These are phyloP conservation scores for Fusarium camptoceras DNA, from an alignment of 2,329 filamentous ascomycete genomes.

Conservation along the genomic window DNA sequence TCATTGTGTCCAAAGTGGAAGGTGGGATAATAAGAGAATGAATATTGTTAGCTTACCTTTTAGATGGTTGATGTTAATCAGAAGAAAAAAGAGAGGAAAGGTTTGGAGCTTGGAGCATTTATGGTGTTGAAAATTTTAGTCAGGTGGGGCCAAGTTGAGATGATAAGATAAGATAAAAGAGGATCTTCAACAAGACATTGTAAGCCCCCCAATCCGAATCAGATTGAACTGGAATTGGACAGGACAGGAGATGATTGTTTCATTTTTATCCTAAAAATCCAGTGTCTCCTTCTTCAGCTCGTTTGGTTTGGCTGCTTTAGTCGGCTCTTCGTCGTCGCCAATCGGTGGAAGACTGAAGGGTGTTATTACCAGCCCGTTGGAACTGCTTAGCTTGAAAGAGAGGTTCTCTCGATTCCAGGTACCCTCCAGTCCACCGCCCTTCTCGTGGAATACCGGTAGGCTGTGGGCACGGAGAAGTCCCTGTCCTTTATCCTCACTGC, in stretches of 20 bases:
- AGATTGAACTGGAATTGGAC: neutral
- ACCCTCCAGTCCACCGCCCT: slow-evolving; percentile 79
- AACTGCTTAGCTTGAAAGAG: slow-evolving; percentile 87
- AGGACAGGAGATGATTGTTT: neutral
- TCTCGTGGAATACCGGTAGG: slow-evolving; percentile 87
- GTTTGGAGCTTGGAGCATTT: slow-evolving; percentile 32
- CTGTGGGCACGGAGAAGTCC: slow-evolving; percentile 87
- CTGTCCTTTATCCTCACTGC: slow-evolving; percentile 80
- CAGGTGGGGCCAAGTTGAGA: slow-evolving; percentile 25
- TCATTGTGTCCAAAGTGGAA: slow-evolving; percentile 54
- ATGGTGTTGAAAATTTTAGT: slow-evolving; percentile 41
- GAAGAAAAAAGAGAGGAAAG: slow-evolving; percentile 29
- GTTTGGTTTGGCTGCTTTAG: slow-evolving; percentile 57
- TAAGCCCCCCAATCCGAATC: neutral
- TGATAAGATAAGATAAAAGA: slow-evolving; percentile 27
- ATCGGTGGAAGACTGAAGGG: slow-evolving; percentile 91
- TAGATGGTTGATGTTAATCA: slow-evolving; percentile 34
- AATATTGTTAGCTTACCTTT: slow-evolving; percentile 37
- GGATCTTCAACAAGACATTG: slow-evolving; percentile 1
- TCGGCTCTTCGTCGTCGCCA: slow-evolving; percentile 71
- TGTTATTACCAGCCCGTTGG: slow-evolving; percentile 83
- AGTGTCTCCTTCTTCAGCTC: slow-evolving; percentile 73
- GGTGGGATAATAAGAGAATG: slow-evolving; percentile 2
- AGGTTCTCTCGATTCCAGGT: slow-evolving; percentile 83
- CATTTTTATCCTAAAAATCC: slow-evolving; percentile 70